Evolutionary conservation across 768 basidiomycete species (phyloP).

Genomic region (Rhizopogon vesiculosus): DNA sequence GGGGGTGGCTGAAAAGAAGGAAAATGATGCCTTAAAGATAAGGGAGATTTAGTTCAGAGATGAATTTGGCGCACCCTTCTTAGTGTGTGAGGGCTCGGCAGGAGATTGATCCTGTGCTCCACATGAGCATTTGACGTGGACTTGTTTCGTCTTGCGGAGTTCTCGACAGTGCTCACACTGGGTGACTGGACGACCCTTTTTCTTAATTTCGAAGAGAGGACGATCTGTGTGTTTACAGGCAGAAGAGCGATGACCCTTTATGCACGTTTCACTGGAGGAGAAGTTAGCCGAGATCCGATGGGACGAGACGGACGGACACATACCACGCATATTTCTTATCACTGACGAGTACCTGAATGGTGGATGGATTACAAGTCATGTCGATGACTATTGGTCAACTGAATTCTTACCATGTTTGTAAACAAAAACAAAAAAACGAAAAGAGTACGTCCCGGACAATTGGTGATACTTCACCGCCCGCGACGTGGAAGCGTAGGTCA

Average conservation of each 20-base stretch:
- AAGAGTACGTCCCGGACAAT: conserved; percentile 26
- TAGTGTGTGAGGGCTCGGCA: conserved; percentile 30
- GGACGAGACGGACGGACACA: conserved; percentile 11
- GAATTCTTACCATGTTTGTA: conserved; percentile 10
- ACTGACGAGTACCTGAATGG: conserved; percentile 59
- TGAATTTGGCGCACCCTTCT: conserved; percentile 57
- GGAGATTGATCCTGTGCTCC: conserved; percentile 33
- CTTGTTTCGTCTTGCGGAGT: conserved; percentile 40
- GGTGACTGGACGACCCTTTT: conserved; percentile 54
- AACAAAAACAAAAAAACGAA: conserved; percentile 1
- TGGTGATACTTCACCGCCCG: conserved; percentile 47
- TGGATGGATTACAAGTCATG: not conserved
- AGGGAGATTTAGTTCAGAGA: conserved; percentile 19
- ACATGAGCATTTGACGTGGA: conserved; percentile 40
- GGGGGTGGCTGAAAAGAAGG: conserved; percentile 39
- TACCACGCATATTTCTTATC: conserved; percentile 83
- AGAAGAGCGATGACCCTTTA: conserved; percentile 90
- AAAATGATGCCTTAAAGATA: conserved; percentile 40
- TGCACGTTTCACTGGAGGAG: conserved; percentile 74
- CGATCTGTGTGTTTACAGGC: conserved; percentile 86
- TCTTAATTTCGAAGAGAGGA: conserved; percentile 78
- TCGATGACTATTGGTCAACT: conserved; percentile 38
- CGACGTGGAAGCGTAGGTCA: conserved; percentile 52
- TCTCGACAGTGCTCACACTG: conserved; percentile 50
- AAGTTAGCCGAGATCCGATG: not conserved